phyloP scores from a whole-genome alignment of 2,329 filamentous ascomycete genomes.

The Allantophomopsis cytisporea region DNA sequence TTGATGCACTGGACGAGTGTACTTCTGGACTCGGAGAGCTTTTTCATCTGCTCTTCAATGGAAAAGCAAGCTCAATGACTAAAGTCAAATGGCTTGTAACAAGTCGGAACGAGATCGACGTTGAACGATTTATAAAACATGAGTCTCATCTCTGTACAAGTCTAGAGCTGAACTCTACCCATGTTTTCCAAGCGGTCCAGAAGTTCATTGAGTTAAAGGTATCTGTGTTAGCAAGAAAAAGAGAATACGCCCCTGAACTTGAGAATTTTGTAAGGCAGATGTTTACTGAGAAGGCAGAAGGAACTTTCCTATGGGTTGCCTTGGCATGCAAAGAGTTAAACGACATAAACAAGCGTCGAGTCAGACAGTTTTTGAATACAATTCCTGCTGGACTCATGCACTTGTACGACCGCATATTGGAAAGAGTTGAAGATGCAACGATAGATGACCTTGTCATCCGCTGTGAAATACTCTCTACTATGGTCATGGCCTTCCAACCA shows the following conservation, averaged over 20 bases:
- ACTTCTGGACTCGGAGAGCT: slow-evolving; percentile 14
- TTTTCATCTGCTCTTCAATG: slow-evolving; percentile 19
- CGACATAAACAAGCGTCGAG: slow-evolving; percentile 6
- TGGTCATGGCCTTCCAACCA: too few species aligned
- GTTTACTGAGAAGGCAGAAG: slow-evolving; percentile 19
- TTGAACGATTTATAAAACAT: slow-evolving; percentile 18
- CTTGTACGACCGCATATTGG: slow-evolving; percentile 25
- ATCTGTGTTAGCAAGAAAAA: slow-evolving; percentile 11
- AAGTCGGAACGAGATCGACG: slow-evolving; percentile 25
- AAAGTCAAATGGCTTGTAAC: slow-evolving; percentile 27
- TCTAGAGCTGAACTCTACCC: slow-evolving; percentile 20
- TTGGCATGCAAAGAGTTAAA: slow-evolving; percentile 22
- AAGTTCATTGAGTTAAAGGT: slow-evolving; percentile 24
- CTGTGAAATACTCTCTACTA: too few species aligned
- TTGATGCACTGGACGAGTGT: slow-evolving; percentile 35
- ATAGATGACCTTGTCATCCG: too few species aligned
- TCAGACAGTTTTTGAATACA: slow-evolving; percentile 6
- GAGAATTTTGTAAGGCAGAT: slow-evolving; percentile 7
- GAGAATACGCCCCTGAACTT: slow-evolving; percentile 12
- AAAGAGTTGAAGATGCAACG: slow-evolving; percentile 2
- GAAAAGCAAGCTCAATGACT: slow-evolving; percentile 5
- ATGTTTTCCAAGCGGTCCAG: slow-evolving; percentile 20
- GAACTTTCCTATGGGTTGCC: slow-evolving; percentile 30
- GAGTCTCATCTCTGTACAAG: slow-evolving; percentile 6
- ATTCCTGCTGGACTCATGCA: slow-evolving; percentile 21